phyloP scores from a whole-genome alignment of 441 rosid species.

The Bocquillonia castaneifolia region DNA sequence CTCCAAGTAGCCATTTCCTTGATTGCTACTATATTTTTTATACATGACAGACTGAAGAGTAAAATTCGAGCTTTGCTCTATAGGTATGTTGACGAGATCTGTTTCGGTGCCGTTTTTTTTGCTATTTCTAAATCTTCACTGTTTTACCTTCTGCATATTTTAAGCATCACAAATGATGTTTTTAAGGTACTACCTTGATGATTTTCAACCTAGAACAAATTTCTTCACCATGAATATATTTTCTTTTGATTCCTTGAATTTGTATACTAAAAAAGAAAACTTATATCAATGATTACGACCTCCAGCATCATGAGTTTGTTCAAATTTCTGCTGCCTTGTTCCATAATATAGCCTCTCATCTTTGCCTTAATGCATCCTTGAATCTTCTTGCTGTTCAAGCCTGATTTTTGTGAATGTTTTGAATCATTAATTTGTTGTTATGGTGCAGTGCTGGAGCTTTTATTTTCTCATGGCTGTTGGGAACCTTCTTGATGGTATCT shows the following conservation, averaged over 20 bases:
- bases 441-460: slow-evolving; percentile 77
- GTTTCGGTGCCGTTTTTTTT: neutral
- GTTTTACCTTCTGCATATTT: neutral
- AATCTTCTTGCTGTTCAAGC: slow-evolving; percentile 7
- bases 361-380: neutral
- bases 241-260: neutral
- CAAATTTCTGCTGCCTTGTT: neutral
- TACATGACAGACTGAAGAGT: slow-evolving; percentile 68
- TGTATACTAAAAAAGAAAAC: neutral
- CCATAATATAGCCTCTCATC: neutral
- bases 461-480: slow-evolving; percentile 79
- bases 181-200: neutral
- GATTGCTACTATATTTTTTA: slow-evolving; percentile 70
- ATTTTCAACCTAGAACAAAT: slow-evolving; percentile 3
- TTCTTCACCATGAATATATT: neutral
- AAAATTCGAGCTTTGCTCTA: slow-evolving; percentile 67
- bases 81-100: slow-evolving; percentile 45
- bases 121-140: slow-evolving; percentile 1
- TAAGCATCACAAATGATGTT: neutral
- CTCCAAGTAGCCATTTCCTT: slow-evolving; percentile 78
- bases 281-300: neutral
- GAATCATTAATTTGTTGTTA: slow-evolving; percentile 22
- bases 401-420: neutral
- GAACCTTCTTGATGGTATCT: slow-evolving; percentile 92
- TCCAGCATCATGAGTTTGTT: neutral